Evolutionary conservation across 169 alveolate species (phyloP).

Genomic region (Plasmodium cynomolgi): DNA sequence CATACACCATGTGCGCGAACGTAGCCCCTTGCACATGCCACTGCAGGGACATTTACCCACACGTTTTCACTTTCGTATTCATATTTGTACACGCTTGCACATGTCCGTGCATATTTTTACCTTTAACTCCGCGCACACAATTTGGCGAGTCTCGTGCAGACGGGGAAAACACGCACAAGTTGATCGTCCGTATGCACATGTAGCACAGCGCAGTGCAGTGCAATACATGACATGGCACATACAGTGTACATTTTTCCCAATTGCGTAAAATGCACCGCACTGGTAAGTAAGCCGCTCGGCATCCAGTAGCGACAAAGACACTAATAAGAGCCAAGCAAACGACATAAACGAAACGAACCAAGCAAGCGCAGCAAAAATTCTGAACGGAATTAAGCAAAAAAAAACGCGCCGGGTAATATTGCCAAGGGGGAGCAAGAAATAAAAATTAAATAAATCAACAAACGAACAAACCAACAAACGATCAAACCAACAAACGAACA

Average conservation of each 20-base stretch:
- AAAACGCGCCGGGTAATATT: background rate
- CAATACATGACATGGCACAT: background rate
- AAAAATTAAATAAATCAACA: background rate
- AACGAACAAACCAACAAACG: background rate
- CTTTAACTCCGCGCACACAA: background rate
- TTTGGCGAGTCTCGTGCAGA: background rate
- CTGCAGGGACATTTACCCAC: background rate
- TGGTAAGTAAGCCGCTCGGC: background rate
- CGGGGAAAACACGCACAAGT: background rate
- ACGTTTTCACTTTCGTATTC: background rate
- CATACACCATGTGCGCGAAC: background rate
- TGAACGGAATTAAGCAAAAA: background rate
- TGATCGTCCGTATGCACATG: background rate
- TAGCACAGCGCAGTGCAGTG: background rate
- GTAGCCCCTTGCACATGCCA: background rate
- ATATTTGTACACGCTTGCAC: background rate
- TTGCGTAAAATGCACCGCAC: background rate
- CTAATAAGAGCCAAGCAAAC: background rate
- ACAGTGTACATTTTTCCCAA: background rate
- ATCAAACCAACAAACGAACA: background rate
- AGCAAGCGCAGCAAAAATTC: background rate
- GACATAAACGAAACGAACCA: background rate
- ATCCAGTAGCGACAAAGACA: background rate
- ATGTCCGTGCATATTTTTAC: slow-evolving; percentile 12
- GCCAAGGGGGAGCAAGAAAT: background rate